Base-by-base conservation (phyloP, 1,139 yeast genomes). In the Magnusiomyces suaveolens region DNA sequence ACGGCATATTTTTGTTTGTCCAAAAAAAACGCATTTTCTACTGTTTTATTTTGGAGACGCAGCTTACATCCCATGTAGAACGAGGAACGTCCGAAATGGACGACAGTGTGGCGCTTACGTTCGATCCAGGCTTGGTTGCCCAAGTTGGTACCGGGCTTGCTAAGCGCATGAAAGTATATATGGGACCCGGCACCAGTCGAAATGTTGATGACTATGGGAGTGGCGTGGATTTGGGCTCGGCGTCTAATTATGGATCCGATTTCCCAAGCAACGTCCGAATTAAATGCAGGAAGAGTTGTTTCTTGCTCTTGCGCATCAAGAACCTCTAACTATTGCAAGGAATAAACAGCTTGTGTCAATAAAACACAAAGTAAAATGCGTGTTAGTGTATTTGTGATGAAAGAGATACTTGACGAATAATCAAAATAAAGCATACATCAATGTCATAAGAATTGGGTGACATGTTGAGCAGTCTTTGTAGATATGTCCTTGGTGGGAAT, bases 101-200 rank as follows among this genome's bases (percentile, higher is more conserved):
- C 63, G 1, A 78, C 84, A 1, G 82, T 71, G 51, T 70, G 75
- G 57, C 72, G 71, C 69, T 82, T 82, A 58, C 86, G 74, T 36
- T 70, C 69, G 33, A 81, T 77, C 86, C 86, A 82, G 48, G 69
- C 66, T 60, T 81, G 84, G 64, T 82, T 81, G 64, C 81, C 86
- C 14, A 70, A 64, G 14, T 73, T 67, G 14, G 80, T 72, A 2
- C 75, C 76, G 3, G 74, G 68, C 4, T 70, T 69, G 33, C 79
- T 70, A 24, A 75, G 72, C 25, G 80, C 68, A 58, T 79, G 82
- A 71, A 81, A 82, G 54, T 78, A 66, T 3, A 73, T 70, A 55
- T 80, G 83, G 2, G n/a, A n/a, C n/a, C 83, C 83, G 46, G 71
- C 69, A 24, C 75, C 63, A 41, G 75, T 67, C 23, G 81, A 67